Conservation (phyloP, 2,329 filamentous ascomycete genomes). For the Nigrospora oryzae region DNA sequence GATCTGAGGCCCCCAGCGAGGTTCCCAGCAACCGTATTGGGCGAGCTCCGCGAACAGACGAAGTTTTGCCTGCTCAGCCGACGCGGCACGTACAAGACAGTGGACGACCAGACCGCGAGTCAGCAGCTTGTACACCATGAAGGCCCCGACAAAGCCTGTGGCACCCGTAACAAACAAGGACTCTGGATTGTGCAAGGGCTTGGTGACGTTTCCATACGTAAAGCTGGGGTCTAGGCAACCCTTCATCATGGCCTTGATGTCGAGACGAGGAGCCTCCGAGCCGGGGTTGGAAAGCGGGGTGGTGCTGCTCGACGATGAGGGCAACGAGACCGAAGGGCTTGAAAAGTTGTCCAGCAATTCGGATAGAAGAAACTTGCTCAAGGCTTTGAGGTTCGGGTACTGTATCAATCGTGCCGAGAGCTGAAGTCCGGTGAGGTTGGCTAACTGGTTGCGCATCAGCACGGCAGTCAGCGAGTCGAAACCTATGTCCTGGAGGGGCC, state of each 20-base stretch:
- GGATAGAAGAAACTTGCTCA: too few relatives aligned
- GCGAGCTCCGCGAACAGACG: conserved; percentile 11
- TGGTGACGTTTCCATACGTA: conserved; percentile 10
- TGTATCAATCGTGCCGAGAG: neutral
- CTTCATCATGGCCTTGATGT: conserved; percentile 11
- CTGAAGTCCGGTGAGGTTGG: conserved; percentile 3
- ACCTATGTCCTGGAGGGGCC: conserved; percentile 6
- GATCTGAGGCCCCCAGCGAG: conserved; percentile 10
- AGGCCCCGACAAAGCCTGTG: conserved; percentile 19
- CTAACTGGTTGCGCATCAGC: conserved; percentile 7
- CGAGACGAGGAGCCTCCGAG: conserved; percentile 5
- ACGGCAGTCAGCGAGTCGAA: conserved; percentile 10
- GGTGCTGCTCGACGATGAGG: neutral
- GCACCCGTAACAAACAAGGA: conserved; percentile 16
- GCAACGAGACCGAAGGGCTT: neutral
- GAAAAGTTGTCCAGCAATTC: too few relatives aligned
- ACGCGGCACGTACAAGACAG: conserved; percentile 15
- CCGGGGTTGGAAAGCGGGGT: too few relatives aligned
- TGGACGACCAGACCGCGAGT: conserved; percentile 10
- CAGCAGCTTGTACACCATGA: conserved; percentile 14
- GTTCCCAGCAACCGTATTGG: conserved; percentile 14
- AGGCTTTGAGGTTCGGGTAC: too few relatives aligned
- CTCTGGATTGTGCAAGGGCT: conserved; percentile 4
- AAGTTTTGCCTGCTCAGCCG: conserved; percentile 5
- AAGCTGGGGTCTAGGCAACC: conserved; percentile 15